phyloP scores from a whole-genome alignment of 1,284 basidiomycete genomes.

The Tilletia horrida region DNA sequence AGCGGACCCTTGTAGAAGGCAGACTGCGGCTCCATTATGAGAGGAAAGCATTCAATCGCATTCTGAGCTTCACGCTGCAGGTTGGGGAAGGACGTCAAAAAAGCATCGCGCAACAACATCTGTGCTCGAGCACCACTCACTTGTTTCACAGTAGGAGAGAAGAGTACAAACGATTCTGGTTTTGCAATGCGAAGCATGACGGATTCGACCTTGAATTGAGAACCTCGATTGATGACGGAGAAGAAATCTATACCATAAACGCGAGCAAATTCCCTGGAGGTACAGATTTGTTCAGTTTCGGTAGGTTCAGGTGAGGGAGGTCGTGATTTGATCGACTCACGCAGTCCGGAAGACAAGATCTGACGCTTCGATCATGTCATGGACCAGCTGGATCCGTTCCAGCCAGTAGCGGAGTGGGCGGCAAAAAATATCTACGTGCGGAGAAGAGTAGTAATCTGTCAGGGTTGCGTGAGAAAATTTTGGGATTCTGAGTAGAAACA shows the following conservation, averaged over 20 bases:
- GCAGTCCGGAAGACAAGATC: conserved; percentile 51
- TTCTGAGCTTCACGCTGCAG: conserved; percentile 71
- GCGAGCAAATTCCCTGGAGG: conserved; percentile 82
- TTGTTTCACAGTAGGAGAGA: conserved; percentile 46
- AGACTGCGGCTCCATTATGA: conserved; percentile 89
- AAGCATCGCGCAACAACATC: conserved; percentile 15
- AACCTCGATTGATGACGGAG: conserved; percentile 88
- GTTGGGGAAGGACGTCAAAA: conserved; percentile 16
- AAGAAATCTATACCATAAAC: conserved; percentile 97
- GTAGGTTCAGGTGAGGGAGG: neutral
- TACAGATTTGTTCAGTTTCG: conserved; percentile 12
- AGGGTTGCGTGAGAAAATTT: conserved; percentile 69
- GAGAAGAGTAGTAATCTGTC: conserved; percentile 66
- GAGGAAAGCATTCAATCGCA: conserved; percentile 87
- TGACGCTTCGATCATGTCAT: conserved; percentile 45
- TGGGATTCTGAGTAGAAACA: conserved; percentile 59
- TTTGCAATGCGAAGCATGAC: conserved; percentile 98
- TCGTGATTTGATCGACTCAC: neutral
- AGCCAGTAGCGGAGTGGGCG: conserved; percentile 39
- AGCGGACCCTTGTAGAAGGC: conserved; percentile 89
- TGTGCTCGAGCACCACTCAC: conserved; percentile 54
- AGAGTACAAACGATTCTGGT: conserved; percentile 68
- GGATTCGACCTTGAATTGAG: conserved; percentile 97
- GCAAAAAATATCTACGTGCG: conserved; percentile 23
- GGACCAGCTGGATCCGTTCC: conserved; percentile 35